Percentiles rank a stretch among this genome's conserved stretches.
Conservation (phyloP, 257 asterid genomes). For the Apocynum venetum region DNA sequence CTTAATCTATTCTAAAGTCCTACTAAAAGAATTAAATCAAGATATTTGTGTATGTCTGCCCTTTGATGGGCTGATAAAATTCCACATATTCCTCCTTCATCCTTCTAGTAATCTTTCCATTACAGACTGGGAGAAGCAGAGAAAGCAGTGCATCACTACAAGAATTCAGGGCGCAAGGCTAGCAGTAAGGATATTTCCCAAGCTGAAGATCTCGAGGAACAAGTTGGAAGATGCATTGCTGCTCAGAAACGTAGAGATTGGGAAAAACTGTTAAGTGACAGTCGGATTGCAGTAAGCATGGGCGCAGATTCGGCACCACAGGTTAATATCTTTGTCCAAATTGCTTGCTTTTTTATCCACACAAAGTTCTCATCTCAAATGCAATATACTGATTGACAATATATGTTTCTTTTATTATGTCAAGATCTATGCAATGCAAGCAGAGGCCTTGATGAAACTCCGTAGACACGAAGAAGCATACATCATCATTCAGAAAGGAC, state of each 20-base stretch:
- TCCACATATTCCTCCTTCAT: background rate
- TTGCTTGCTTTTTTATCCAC: background rate
- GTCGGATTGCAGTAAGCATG: conserved; percentile 28
- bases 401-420: background rate
- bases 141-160: conserved; percentile 43
- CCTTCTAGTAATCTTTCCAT: background rate
- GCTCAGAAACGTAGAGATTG: conserved; percentile 42
- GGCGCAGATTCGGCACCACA: conserved; percentile 67
- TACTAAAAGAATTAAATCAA: background rate
- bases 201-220: conserved; percentile 39
- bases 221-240: conserved; percentile 27
- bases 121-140: conserved; percentile 59
- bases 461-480: conserved; percentile 55
- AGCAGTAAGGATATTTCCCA: conserved; percentile 30
- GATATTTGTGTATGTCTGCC: background rate
- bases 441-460: conserved; percentile 54
- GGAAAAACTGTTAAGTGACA: conserved; percentile 34
- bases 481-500: conserved; percentile 25
- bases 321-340: conserved; percentile 22
- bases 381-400: background rate
- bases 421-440: conserved; percentile 53
- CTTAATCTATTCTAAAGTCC: background rate
- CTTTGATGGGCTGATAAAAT: background rate
- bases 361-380: background rate
- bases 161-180: conserved; percentile 43